A percentile compares a stretch with the other conserved stretches of the same genome.
phyloP scores from a whole-genome alignment of 2,329 filamentous ascomycete species.

The Penicillium digitatum region DNA sequence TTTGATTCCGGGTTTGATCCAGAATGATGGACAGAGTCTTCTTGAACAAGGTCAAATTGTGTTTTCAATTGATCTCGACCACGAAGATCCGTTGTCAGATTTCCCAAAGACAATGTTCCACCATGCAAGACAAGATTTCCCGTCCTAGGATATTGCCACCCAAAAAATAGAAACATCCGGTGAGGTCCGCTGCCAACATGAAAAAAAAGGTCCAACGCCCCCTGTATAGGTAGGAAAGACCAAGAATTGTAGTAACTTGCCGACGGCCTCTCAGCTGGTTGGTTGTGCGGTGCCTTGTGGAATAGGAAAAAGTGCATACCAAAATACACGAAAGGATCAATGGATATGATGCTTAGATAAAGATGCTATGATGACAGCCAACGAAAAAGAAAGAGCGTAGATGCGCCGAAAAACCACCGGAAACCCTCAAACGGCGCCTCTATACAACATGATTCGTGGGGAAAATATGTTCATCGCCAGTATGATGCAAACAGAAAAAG shows the following conservation, averaged over 20 bases:
- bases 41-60: no score
- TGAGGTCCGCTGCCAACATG: neutral
- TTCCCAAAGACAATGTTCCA: no score
- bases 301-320: neutral
- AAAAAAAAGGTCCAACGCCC: neutral
- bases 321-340: neutral
- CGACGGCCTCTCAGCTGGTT: neutral
- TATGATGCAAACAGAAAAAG: constrained; percentile 8
- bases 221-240: neutral
- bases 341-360: constrained; percentile 1
- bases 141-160: no score
- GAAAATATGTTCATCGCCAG: constrained; percentile 17
- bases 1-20: no score
- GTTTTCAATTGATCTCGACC: no score
- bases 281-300: neutral
- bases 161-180: neutral
- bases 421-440: constrained; percentile 16
- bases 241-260: neutral
- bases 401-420: neutral
- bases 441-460: constrained; percentile 21
- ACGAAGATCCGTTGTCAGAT: no score
- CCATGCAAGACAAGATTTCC: no score
- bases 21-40: no score
- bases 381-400: neutral
- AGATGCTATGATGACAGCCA: neutral